Evolutionary conservation across 1,139 yeast genomes (phyloP).

Genomic region (Cylindricascospora bacillispora): DNA sequence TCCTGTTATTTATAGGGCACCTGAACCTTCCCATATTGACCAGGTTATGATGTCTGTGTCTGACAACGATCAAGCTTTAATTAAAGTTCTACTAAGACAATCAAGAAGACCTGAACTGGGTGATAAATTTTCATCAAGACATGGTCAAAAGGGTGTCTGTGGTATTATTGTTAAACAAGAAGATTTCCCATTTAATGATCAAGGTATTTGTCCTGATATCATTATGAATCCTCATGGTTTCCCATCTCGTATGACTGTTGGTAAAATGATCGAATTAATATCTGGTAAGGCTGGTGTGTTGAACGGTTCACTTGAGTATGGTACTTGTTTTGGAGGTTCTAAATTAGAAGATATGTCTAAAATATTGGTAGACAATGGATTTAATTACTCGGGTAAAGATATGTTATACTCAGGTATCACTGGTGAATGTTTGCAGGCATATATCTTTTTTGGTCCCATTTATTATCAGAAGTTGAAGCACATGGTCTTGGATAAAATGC

Average conservation of each 20-base stretch:
- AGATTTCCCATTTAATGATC: slow-evolving; percentile 88
- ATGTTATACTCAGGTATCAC: slow-evolving; percentile 97
- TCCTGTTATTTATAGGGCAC: slow-evolving; percentile 84
- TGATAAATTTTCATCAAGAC: slow-evolving; percentile 92
- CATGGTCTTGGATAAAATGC: slow-evolving; percentile 99
- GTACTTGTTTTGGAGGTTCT: slow-evolving; percentile 97
- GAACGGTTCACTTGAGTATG: slow-evolving; percentile 84
- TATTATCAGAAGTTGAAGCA: slow-evolving; percentile 96
- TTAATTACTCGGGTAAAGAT: slow-evolving; percentile 90
- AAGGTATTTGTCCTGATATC: slow-evolving; percentile 85
- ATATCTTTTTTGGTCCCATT: slow-evolving; percentile 95
- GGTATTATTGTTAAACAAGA: slow-evolving; percentile 95
- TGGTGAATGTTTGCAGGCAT: slow-evolving; percentile 94
- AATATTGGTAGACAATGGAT: slow-evolving; percentile 82
- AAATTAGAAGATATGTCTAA: slow-evolving; percentile 92
- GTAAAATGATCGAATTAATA: slow-evolving; percentile 92
- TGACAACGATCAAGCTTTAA: slow-evolving; percentile 87
- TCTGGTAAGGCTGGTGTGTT: slow-evolving; percentile 97
- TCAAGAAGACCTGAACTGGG: slow-evolving; percentile 97
- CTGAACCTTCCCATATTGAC: slow-evolving; percentile 90
- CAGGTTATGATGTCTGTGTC: slow-evolving; percentile 96
- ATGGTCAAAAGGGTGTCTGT: slow-evolving; percentile 98
- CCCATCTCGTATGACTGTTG: slow-evolving; percentile 99
- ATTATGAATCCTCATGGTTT: slow-evolving; percentile 99
- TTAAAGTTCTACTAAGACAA: slow-evolving; percentile 84